These are phyloP conservation scores for Pseudocercospora crystallina DNA, from an alignment of 2,329 filamentous ascomycete genomes.

Conservation along the genomic window DNA sequence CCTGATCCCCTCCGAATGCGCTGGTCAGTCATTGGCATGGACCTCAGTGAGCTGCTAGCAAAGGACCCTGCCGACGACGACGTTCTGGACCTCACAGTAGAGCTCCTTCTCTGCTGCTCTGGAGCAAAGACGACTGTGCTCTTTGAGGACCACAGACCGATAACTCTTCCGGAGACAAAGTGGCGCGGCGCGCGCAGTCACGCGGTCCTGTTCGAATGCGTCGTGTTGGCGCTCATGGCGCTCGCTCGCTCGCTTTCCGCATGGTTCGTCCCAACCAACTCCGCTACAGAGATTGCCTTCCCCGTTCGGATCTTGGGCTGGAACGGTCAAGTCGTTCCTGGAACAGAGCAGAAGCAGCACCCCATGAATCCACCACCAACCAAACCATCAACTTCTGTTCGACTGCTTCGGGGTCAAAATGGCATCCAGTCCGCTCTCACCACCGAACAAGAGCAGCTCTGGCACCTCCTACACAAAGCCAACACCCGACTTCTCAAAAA, in stretches of 20 bases:
- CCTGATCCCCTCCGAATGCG: background rate
- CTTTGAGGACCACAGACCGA: constrained; percentile 1
- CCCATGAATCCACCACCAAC: background rate
- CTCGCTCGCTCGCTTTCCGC: background rate
- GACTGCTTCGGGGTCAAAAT: too few species aligned
- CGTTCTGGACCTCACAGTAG: background rate
- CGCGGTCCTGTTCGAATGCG: background rate
- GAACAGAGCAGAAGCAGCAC: background rate
- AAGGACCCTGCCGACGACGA: background rate
- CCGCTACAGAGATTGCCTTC: background rate
- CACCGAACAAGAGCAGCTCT: too few species aligned
- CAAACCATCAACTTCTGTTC: too few species aligned
- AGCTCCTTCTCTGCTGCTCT: constrained; percentile 3
- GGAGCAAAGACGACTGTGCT: background rate
- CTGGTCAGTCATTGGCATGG: background rate
- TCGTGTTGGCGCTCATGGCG: constrained; percentile 3
- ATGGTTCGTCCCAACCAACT: constrained; percentile 1
- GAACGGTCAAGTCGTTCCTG: background rate
- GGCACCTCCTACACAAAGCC: too few species aligned
- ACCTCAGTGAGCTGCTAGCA: background rate
- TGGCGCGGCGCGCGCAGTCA: background rate
- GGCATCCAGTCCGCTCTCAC: too few species aligned
- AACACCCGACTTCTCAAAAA: too few species aligned
- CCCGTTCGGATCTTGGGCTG: constrained; percentile 1
- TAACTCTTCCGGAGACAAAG: background rate